Evolutionary conservation across 441 rosid species (phyloP).

Genomic region (Pelargonium australe): DNA sequence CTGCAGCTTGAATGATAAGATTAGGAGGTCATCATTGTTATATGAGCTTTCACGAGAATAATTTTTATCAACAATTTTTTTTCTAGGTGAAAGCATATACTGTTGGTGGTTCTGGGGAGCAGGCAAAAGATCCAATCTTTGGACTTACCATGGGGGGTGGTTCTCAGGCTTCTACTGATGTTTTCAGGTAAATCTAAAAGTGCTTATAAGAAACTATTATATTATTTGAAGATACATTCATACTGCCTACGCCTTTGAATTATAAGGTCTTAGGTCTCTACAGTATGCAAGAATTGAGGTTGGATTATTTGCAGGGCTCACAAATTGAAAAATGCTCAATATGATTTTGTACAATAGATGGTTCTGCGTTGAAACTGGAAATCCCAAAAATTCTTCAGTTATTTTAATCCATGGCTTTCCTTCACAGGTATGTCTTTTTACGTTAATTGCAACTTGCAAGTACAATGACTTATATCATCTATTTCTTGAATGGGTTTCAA

Average conservation of each 20-base stretch:
- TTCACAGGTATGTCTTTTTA: slow-evolving; percentile 52
- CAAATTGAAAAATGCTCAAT: slow-evolving; percentile 51
- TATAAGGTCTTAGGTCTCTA: slow-evolving; percentile 9
- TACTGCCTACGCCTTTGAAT: not conserved
- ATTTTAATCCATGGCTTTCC: slow-evolving; percentile 81
- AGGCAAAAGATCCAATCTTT: slow-evolving; percentile 79
- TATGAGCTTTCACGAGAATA: not conserved
- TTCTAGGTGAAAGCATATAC: slow-evolving; percentile 69
- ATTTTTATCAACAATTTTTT: not conserved
- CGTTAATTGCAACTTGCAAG: not conserved
- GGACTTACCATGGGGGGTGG: slow-evolving; percentile 77
- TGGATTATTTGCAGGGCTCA: slow-evolving; percentile 41
- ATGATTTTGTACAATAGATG: slow-evolving; percentile 78
- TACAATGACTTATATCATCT: not conserved
- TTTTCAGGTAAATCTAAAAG: slow-evolving; percentile 48
- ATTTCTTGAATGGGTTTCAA: not conserved
- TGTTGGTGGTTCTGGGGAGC: slow-evolving; percentile 54
- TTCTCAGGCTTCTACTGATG: slow-evolving; percentile 67
- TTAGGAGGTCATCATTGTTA: not conserved
- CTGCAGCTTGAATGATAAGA: not conserved
- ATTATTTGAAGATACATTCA: not conserved
- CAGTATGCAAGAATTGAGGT: slow-evolving; percentile 37
- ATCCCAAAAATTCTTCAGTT: slow-evolving; percentile 45
- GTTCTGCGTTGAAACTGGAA: slow-evolving; percentile 78
- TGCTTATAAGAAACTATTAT: not conserved